Evolutionary conservation across 345 rosid species (phyloP), one percentile per base, ranked within the genome.

Genomic region (Lagerstroemia speciosa): DNA sequence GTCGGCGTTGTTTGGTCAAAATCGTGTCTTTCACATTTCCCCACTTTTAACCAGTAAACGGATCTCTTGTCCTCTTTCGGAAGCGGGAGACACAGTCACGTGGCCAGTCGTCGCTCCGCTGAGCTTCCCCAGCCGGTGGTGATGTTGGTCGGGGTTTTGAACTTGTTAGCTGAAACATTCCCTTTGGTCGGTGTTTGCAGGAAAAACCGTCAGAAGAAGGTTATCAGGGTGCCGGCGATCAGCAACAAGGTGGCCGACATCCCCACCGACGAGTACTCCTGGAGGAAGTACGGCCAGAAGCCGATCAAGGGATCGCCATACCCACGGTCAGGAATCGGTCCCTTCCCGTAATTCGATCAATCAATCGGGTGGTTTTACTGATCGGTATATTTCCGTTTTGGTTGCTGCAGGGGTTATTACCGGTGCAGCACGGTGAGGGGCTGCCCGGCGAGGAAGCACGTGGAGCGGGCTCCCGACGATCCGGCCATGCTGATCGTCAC

Each of bases 261-360:
- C 70, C 99, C 99, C 10, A 74, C 93, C 24, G 99, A 93, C 69
- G 99, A 91, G 68, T 83, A 79, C 66, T 87, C 98, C 0, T 93
- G 98, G 98, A 91, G 98, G 61, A 93, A 93, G 76, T 93, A 93
- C 72, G 99, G 99, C 17, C 97, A 93, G 62, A 93, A 93, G 80
- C 99, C 97, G 58, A 91, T 93, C 77, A 93, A 91, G 67, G 99
- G 99, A 15, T 91, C 99, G 1, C 97, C 99, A 2, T 87, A 84
- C 74, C 97, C 99, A 77, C 81, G 98, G 98, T 89, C 84, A 85
- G 66, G 68, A 69, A 14, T 32, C 14, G 29, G 9, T 27, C 43
- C 20, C 36, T 17, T 61, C 62, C 24, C 4, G 27, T 26, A 5
- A 57, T 22, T 33, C 26, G 30, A n/a, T 66, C 20, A 10, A 22